phyloP scores from a whole-genome alignment of 352 stramenopile species.

The Pythium periplocum region DNA sequence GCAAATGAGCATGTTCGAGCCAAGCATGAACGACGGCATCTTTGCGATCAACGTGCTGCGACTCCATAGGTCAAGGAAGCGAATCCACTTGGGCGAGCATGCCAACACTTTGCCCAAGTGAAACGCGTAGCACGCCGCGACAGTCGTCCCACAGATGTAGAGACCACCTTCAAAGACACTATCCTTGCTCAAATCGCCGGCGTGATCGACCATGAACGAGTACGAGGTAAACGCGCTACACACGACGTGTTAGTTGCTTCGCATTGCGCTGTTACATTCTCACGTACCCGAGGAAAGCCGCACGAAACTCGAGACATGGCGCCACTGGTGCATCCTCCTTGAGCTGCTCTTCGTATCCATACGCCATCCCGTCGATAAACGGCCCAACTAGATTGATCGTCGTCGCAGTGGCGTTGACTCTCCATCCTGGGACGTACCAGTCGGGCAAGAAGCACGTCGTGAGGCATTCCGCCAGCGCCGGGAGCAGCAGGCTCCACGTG shows the following conservation, averaged over 20 bases:
- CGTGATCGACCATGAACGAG: slow-evolving; percentile 85
- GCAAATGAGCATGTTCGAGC: slow-evolving; percentile 21
- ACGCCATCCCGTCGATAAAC: slow-evolving; percentile 70
- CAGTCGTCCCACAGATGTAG: slow-evolving; percentile 56
- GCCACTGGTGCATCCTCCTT: slow-evolving; percentile 26
- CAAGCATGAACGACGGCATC: slow-evolving; percentile 15
- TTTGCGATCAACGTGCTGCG: too few species aligned
- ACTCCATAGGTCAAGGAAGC: too few species aligned
- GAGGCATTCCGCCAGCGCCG: slow-evolving; percentile 65
- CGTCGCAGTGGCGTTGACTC: slow-evolving; percentile 61
- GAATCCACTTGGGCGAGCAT: too few species aligned
- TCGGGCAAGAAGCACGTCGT: slow-evolving; percentile 73
- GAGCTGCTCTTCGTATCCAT: slow-evolving; percentile 43
- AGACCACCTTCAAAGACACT: slow-evolving; percentile 37
- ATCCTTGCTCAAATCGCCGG: slow-evolving; percentile 52
- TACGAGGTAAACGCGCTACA: slow-evolving; percentile 83
- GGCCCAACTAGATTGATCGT: slow-evolving; percentile 67
- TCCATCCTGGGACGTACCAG: slow-evolving; percentile 32
- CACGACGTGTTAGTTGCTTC: slow-evolving; percentile 2
- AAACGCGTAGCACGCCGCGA: slow-evolving; percentile 51
- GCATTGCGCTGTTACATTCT: background rate
- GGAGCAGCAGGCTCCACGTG: slow-evolving; percentile 66
- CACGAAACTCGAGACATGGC: slow-evolving; percentile 62
- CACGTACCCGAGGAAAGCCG: slow-evolving; percentile 67
- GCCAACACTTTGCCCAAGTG: slow-evolving; percentile 31